Percentiles rank a stretch among this genome's conserved stretches.
These are phyloP conservation scores for Mychonastes homosphaera DNA, from an alignment of 139 green algal genomes.

Conservation along the genomic window DNA sequence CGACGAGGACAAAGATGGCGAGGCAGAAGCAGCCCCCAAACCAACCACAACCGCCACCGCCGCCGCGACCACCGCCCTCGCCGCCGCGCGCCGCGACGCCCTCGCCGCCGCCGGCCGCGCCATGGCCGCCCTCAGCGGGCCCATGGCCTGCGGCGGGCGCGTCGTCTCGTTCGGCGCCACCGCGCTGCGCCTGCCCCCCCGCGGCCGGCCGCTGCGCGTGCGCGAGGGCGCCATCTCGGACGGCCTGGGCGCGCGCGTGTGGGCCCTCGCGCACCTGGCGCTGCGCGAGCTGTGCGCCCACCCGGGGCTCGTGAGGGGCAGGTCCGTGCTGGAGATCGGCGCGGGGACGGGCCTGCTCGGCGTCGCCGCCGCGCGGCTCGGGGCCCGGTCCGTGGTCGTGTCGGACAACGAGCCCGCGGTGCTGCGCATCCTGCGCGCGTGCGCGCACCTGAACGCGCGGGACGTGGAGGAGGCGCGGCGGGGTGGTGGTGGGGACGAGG, in stretches of 20 bases:
- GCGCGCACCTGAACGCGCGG: conserved; percentile 42
- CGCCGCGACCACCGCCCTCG: neutral
- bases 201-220: conserved; percentile 17
- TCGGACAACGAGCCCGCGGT: conserved; percentile 57
- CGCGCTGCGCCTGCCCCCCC: neutral
- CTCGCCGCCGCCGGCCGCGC: conserved; percentile 23
- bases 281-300: conserved; percentile 38
- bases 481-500: neutral
- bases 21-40: neutral
- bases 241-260: conserved; percentile 65
- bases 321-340: conserved; percentile 68
- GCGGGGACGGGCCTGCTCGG: conserved; percentile 60
- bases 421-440: conserved; percentile 49
- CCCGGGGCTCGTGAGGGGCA: conserved; percentile 31
- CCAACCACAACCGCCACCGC: neutral
- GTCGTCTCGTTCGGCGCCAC: conserved; percentile 9
- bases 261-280: conserved; percentile 41
- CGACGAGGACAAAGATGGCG: neutral
- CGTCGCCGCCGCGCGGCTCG: conserved; percentile 58
- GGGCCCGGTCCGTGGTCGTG: conserved; percentile 40
- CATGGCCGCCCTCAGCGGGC: conserved; percentile 52
- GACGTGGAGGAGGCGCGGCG: neutral
- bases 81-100: conserved; percentile 4
- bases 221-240: conserved; percentile 59
- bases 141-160: conserved; percentile 40